Base-by-base conservation (phyloP, 2,329 filamentous ascomycete genomes). In the Trichoderma sp. region DNA sequence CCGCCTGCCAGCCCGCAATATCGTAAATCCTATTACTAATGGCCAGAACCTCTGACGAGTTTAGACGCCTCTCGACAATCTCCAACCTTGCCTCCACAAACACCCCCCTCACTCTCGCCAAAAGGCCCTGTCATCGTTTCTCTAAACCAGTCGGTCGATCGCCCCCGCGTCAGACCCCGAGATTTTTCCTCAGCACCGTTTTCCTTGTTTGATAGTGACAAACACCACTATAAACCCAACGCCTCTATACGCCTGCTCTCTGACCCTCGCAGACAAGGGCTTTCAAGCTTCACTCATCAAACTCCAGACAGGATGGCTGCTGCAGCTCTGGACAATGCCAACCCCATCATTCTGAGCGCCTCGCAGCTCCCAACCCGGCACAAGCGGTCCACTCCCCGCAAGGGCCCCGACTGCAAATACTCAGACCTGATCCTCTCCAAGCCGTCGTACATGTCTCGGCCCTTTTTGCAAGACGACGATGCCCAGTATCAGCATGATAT, bases 271-370 rank as follows among this genome's bases (percentile, higher is more conserved):
- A 37, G 24, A 37, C 4, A 27, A n/a, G 16, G 21, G 5, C n/a
- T 33, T 13, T 64, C 33, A 14, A 64, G 31, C 21, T 56, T 56
- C 49, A 24, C 37, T 33, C 31, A 49, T 49, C 47, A 24, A 37
- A 16, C 37, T 16, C 29, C 16, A 31, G 14, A 33, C 53, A 70
- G 64, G 66, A 77, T 77, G 75, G 72, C 73, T 16, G 69, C 75
- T 27, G 74, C 77, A 31, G 74, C 77, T 24, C 78, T 85, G 58
- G 88, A 91, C 74, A 97, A 97, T 81, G 93, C 92, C 72, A 98
- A 99, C 83, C 96, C 96, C 67, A 96, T 93, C 72, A 94, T 99
- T 77, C 84, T 98, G 76, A 96, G 91, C 81, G 87, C 89, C 64
- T 92, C 93, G 55, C 93, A 98, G 81, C 88, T 99, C 62, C 94